Conservation (phyloP, 2,329 filamentous ascomycete genomes). For the Shiraia sp. region DNA sequence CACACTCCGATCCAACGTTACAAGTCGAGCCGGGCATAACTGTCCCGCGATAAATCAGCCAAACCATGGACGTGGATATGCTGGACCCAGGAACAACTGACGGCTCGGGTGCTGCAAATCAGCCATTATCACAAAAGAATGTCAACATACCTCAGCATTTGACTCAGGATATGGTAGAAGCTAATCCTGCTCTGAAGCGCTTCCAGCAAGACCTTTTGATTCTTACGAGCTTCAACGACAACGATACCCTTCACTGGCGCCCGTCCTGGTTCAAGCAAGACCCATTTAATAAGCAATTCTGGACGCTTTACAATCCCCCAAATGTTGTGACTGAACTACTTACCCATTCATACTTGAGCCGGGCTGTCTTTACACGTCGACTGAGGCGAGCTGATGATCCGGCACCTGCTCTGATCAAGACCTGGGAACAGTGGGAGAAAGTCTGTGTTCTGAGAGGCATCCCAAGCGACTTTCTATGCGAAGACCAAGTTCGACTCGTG, state of each 20-base stretch:
- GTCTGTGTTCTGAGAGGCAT: slow-evolving; percentile 28
- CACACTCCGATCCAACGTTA: no score
- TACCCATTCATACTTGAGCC: neutral
- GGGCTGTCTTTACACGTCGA: slow-evolving; percentile 24
- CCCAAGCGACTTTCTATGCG: slow-evolving; percentile 27
- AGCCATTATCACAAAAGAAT: neutral
- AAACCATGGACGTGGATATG: neutral
- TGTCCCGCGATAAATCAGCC: no score
- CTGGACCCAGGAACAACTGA: neutral
- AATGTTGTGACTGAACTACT: slow-evolving; percentile 32
- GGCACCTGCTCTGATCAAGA: slow-evolving; percentile 23
- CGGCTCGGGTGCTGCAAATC: neutral
- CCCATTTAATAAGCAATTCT: slow-evolving; percentile 5
- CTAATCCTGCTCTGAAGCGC: slow-evolving; percentile 16
- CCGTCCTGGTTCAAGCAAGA: slow-evolving; percentile 29
- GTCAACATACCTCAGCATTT: slow-evolving; percentile 4
- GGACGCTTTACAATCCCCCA: slow-evolving; percentile 37
- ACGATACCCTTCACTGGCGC: slow-evolving; percentile 32
- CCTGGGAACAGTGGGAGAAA: slow-evolving; percentile 23
- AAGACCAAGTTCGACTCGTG: slow-evolving; percentile 24
- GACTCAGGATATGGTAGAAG: slow-evolving; percentile 18
- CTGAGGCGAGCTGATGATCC: slow-evolving; percentile 20
- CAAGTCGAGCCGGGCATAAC: no score
- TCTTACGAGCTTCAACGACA: slow-evolving; percentile 31
- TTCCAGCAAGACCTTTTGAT: slow-evolving; percentile 33